Conservation (phyloP, 2,329 filamentous ascomycete genomes). For the Penicillium decumbens region DNA sequence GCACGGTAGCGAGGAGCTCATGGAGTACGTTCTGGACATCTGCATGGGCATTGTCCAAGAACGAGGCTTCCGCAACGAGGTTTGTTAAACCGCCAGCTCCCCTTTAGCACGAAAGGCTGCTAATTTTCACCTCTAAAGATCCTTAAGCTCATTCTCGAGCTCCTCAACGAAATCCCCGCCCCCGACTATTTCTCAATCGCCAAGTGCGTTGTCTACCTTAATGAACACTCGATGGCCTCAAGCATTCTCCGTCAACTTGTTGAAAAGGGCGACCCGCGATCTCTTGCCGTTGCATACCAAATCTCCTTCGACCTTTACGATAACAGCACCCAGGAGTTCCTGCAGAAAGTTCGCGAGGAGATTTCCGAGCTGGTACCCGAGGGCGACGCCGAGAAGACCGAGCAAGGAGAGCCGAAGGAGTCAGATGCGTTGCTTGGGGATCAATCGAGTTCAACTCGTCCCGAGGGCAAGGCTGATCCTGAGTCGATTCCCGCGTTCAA, state of each 20-base stretch:
- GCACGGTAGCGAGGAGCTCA: constrained; percentile 75
- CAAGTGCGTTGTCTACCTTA: constrained; percentile 93
- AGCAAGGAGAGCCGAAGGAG: constrained; percentile 52
- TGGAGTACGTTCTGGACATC: constrained; percentile 93
- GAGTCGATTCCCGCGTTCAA: constrained; percentile 53
- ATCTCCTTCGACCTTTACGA: constrained; percentile 98
- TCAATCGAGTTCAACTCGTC: constrained; percentile 36
- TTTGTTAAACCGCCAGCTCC: constrained; percentile 27
- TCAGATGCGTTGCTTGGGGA: constrained; percentile 56
- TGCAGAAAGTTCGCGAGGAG: constrained; percentile 80
- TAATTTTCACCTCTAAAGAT: constrained; percentile 52
- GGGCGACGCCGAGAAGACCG: constrained; percentile 39
- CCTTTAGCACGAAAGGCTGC: neutral
- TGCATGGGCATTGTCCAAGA: constrained; percentile 99
- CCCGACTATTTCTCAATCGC: constrained; percentile 98
- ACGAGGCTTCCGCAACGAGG: constrained; percentile 70
- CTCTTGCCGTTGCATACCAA: constrained; percentile 85
- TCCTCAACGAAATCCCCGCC: constrained; percentile 86
- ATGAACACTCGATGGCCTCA: constrained; percentile 86
- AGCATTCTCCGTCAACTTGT: constrained; percentile 79
- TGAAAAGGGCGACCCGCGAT: constrained; percentile 69
- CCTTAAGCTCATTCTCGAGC: constrained; percentile 81
- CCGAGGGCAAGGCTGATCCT: constrained; percentile 38
- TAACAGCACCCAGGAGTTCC: constrained; percentile 95
- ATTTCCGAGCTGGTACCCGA: constrained; percentile 57